Conservation (phyloP, 202 grass and related monocot genomes). For the Zizania palustris region DNA sequence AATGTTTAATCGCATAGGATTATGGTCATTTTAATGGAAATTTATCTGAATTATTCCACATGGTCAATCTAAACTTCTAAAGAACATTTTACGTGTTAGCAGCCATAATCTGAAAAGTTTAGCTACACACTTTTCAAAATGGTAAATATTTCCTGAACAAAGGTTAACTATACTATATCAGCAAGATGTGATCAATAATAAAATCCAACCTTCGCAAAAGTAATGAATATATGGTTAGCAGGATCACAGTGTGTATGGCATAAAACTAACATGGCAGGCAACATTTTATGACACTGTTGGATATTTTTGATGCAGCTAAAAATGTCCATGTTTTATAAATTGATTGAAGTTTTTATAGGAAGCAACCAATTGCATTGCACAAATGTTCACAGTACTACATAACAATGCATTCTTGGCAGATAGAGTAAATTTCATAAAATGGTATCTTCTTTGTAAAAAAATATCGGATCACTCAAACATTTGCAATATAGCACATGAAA, state of each 20-base stretch:
- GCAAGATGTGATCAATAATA: neutral
- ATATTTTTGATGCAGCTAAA: neutral
- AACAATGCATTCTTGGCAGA: neutral
- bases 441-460: no score
- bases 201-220: slow-evolving; percentile 18
- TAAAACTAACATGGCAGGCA: neutral
- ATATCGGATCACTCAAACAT: no score
- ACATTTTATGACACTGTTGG: neutral
- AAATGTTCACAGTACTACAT: neutral
- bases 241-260: neutral
- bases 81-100: no score
- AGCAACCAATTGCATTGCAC: neutral
- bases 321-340: neutral
- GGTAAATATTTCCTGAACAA: no score
- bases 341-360: neutral
- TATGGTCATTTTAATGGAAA: no score
- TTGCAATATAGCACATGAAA: neutral
- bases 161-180: neutral
- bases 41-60: no score
- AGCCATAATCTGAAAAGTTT: no score
- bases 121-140: no score
- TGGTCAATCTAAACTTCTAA: no score
- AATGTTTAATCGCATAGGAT: no score
- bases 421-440: neutral
- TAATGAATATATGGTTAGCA: slow-evolving; percentile 15